These are phyloP conservation scores for Gamsiella multidivaricata DNA, from an alignment of 192 early-diverging fungal species.

Conservation along the genomic window DNA sequence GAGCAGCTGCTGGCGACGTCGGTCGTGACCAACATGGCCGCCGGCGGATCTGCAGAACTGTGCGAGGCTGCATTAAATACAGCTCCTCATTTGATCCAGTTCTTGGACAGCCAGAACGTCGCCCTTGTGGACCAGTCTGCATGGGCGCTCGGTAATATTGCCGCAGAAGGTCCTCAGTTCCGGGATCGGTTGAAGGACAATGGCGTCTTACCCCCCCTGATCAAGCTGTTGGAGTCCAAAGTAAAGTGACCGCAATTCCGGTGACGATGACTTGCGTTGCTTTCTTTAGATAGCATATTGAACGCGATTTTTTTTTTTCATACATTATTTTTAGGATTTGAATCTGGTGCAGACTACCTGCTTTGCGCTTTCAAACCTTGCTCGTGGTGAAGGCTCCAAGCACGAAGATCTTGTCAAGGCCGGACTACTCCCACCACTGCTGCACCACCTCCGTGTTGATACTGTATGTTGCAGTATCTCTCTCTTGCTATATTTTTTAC, in stretches of 20 bases:
- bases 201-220: constrained; percentile 80
- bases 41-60: constrained; percentile 57
- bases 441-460: constrained; percentile 61
- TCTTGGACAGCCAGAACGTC: constrained; percentile 57
- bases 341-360: constrained; percentile 72
- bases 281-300: too few relatives aligned
- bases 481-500: too few relatives aligned
- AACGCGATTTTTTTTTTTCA: not conserved
- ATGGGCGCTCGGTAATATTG: constrained; percentile 96
- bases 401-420: constrained; percentile 63
- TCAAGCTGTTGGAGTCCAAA: constrained; percentile 74
- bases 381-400: constrained; percentile 68
- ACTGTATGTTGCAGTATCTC: constrained; percentile 37
- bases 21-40: constrained; percentile 72
- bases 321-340: constrained; percentile 43
- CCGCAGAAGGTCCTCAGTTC: constrained; percentile 81
- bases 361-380: constrained; percentile 79
- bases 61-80: constrained; percentile 58
- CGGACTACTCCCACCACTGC: constrained; percentile 57
- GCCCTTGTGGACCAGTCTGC: constrained; percentile 88
- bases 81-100: constrained; percentile 61
- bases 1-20: constrained; percentile 67
- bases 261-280: not conserved
- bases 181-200: constrained; percentile 79
- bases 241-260: constrained; percentile 22